Conservation (phyloP, 2,329 filamentous ascomycete genomes). For the Aspergillus sp. region DNA sequence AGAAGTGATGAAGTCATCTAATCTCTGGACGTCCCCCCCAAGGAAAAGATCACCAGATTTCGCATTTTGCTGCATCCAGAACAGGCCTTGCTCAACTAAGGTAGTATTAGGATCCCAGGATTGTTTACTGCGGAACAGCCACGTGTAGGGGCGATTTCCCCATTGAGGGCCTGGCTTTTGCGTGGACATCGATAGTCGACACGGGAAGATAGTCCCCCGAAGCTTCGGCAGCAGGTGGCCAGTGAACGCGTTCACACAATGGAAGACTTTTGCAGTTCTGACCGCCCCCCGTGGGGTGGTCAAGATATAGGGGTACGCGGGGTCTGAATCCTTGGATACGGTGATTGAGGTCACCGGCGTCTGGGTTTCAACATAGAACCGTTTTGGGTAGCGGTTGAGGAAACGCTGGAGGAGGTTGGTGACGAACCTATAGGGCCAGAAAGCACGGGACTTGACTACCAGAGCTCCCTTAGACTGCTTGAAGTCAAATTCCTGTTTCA, state of each 20-base stretch:
- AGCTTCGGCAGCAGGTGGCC: conserved; percentile 49
- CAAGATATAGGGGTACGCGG: conserved; percentile 35
- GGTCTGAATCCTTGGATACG: background rate
- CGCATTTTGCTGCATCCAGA: conserved; percentile 19
- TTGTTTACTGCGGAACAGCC: background rate
- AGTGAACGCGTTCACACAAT: conserved; percentile 55
- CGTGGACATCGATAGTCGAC: conserved; percentile 36
- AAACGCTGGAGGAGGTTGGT: conserved; percentile 15
- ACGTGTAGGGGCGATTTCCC: background rate
- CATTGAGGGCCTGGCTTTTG: conserved; percentile 23
- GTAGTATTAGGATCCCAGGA: background rate
- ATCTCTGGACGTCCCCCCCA: conserved; percentile 15
- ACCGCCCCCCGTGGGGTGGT: conserved; percentile 47
- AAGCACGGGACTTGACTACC: conserved; percentile 6
- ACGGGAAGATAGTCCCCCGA: conserved; percentile 30
- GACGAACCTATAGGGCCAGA: conserved; percentile 27
- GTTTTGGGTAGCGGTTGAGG: conserved; percentile 7
- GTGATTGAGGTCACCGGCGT: conserved; percentile 16
- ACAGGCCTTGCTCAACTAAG: conserved; percentile 8
- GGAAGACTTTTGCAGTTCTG: conserved; percentile 49
- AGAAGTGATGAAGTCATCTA: conserved; percentile 13
- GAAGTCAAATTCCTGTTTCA: background rate
- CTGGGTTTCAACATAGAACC: conserved; percentile 21
- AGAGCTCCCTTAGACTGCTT: background rate
- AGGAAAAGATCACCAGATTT: conserved; percentile 17